Conservation (phyloP, 768 basidiomycete species). For the Termitomyces bulborhizus region DNA sequence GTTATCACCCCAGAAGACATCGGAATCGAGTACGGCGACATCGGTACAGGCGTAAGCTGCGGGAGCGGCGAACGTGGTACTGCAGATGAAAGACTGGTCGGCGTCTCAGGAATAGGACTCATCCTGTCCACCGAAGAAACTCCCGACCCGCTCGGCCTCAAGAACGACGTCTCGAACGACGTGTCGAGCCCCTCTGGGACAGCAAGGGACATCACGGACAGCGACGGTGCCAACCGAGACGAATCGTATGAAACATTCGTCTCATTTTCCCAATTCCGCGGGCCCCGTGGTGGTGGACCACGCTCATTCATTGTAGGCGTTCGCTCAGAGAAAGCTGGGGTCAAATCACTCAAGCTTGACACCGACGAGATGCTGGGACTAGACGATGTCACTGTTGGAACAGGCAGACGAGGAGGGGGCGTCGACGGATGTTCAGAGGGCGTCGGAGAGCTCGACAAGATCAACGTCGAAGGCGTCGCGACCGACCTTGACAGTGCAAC, state of each 20-base stretch:
- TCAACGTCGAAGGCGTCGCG: constrained; percentile 15
- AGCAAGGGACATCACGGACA: constrained; percentile 45
- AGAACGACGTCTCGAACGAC: constrained; percentile 70
- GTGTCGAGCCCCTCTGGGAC: constrained; percentile 56
- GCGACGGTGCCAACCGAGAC: constrained; percentile 66
- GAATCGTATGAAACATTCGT: constrained; percentile 74
- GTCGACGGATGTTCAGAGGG: constrained; percentile 14
- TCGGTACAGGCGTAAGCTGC: constrained; percentile 32
- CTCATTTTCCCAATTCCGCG: constrained; percentile 8
- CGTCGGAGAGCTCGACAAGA: constrained; percentile 15
- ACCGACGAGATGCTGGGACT: constrained; percentile 18
- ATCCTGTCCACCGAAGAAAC: constrained; percentile 37
- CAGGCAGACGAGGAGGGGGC: not conserved
- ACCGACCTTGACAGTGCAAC: constrained; percentile 12
- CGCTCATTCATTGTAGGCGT: constrained; percentile 13
- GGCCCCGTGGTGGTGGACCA: too few relatives aligned
- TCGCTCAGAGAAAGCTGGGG: constrained; percentile 33
- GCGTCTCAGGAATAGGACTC: constrained; percentile 39
- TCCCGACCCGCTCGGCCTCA: constrained; percentile 53
- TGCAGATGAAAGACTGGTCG: constrained; percentile 22
- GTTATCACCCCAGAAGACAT: constrained; percentile 24
- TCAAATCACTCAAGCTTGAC: constrained; percentile 34
- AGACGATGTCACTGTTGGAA: constrained; percentile 7
- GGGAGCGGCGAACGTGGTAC: constrained; percentile 27
- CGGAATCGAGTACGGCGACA: constrained; percentile 25